These are phyloP conservation scores for Gomphus sp. DNA, from an alignment of 1,284 basidiomycete genomes.

Conservation along the genomic window DNA sequence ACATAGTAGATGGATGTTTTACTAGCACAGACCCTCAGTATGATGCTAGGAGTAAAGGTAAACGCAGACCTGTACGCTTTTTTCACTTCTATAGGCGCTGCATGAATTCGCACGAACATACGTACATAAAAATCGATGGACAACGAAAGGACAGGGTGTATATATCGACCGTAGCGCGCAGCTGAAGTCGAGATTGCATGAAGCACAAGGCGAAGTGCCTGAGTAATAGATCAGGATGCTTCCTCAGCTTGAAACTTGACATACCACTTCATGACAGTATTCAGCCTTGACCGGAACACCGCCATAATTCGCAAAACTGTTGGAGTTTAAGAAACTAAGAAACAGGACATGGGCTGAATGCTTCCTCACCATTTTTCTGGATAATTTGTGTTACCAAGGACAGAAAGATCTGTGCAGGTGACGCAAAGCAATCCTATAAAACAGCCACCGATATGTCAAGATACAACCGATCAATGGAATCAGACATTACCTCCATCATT, in stretches of 20 bases:
- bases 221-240: not conserved
- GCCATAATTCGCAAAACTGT: slow-evolving; percentile 90
- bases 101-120: slow-evolving; percentile 77
- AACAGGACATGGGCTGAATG: not conserved
- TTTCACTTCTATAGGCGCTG: slow-evolving; percentile 83
- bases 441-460: not conserved
- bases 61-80: slow-evolving; percentile 58
- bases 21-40: slow-evolving; percentile 28
- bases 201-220: slow-evolving; percentile 87
- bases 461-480: not conserved
- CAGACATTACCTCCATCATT: slow-evolving; percentile 68
- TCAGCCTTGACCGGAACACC: slow-evolving; percentile 89
- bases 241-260: slow-evolving; percentile 16
- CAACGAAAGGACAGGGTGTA: slow-evolving; percentile 85
- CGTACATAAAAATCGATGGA: slow-evolving; percentile 98
- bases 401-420: slow-evolving; percentile 94
- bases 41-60: not conserved
- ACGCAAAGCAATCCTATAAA: slow-evolving; percentile 81
- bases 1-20: slow-evolving; percentile 79
- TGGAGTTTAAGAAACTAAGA: slow-evolving; percentile 4
- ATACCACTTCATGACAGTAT: slow-evolving; percentile 87
- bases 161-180: slow-evolving; percentile 85
- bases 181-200: slow-evolving; percentile 82
- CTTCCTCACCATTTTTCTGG: slow-evolving; percentile 87
- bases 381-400: slow-evolving; percentile 90